Evolutionary conservation across 2,329 filamentous ascomycete genomes (phyloP), one percentile per base, ranked within the genome.

Genomic region (Golovinomyces cichoracearum): DNA sequence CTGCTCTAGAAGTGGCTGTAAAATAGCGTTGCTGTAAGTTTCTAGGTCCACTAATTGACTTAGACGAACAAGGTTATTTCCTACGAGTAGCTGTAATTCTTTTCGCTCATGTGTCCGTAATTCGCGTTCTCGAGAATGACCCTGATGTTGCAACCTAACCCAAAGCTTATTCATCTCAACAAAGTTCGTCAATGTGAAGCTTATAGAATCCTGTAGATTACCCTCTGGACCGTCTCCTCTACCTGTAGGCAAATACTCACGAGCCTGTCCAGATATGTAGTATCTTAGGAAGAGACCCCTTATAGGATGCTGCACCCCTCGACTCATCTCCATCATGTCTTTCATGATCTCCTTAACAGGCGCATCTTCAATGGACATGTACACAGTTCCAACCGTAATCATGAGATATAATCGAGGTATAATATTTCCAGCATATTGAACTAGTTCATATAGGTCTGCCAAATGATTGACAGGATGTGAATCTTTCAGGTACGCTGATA

Each of bases 271-370:
- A 22, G 84, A 90, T 47, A 98, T 73, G 62, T 94, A 98, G 65
- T 98, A 98, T 61, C 90, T 78, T 58, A 98, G 67, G 63, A 98
- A 98, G 49, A 98, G 70, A 17, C 90, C 90, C 50, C 90, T 83
- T 53, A 94, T 86, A 15, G 90, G 90, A 64, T 98, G 90, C 61
- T 98, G 90, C 21, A 98, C 86, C 50, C 90, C 90, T 53, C 90
- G 76, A 65, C 85, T 95, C 90, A 98, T 98, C 65, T 98, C 90
- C 90, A 98, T 98, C 90, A 98, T 98, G 64, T 98, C 90, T 66
- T 98, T 98, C 90, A 98, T 98, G 53, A 98, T 84, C 68, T 98
- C 90, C 67, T 98, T 98, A 56, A 98, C 90, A 0, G 90, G 90
- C 50, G 92, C 90, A 71, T 95, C 90, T 59, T 90, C 82, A 60